Conservation (phyloP, 2,329 filamentous ascomycete species). For the Sarocladiaceae sp. region DNA sequence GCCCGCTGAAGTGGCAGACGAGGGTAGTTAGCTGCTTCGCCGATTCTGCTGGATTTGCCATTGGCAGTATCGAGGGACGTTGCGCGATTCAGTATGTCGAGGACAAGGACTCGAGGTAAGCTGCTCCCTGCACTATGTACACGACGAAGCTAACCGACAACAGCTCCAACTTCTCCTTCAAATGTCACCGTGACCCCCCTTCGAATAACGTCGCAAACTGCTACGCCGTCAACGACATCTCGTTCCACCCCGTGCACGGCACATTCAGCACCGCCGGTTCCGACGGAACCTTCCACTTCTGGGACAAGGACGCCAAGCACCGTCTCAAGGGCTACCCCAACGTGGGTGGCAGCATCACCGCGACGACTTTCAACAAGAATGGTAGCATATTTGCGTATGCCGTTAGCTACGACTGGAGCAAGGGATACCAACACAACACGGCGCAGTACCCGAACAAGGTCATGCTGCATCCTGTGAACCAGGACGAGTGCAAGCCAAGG, state of each 20-base stretch:
- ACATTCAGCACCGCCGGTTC: constrained; percentile 97
- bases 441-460: constrained; percentile 73
- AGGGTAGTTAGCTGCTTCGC: constrained; percentile 91
- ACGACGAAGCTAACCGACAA: not conserved
- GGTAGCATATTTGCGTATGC: constrained; percentile 86
- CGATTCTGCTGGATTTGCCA: constrained; percentile 86
- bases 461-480: constrained; percentile 73
- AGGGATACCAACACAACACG: constrained; percentile 85
- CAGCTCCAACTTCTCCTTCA: constrained; percentile 96
- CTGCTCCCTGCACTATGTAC: constrained; percentile 11
- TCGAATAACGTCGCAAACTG: constrained; percentile 78
- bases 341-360: constrained; percentile 81
- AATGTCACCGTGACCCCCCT: constrained; percentile 87
- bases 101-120: constrained; percentile 79
- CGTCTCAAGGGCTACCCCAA: constrained; percentile 83
- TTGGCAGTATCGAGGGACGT: constrained; percentile 93
- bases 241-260: constrained; percentile 92
- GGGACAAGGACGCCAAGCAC: constrained; percentile 91
- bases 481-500: constrained; percentile 60
- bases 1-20: constrained; percentile 97
- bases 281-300: constrained; percentile 96
- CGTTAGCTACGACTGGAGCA: constrained; percentile 96
- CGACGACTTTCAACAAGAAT: constrained; percentile 85
- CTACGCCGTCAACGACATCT: constrained; percentile 94
- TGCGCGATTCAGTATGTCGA: constrained; percentile 99